phyloP scores from a whole-genome alignment of 2,329 filamentous ascomycete species.

The Thielaviopsis musarum region DNA sequence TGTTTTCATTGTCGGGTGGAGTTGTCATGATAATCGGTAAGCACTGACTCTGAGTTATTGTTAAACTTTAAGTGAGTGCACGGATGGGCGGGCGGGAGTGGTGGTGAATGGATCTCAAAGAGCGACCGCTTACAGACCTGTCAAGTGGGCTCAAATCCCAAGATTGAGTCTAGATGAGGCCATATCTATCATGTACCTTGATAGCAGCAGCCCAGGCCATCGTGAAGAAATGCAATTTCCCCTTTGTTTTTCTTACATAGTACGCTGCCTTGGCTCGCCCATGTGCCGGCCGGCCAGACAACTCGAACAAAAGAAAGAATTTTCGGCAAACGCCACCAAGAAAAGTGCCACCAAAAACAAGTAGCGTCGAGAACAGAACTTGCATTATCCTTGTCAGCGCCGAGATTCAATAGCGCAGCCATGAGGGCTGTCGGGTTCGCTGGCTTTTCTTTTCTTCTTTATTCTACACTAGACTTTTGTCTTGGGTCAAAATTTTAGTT shows the following conservation, averaged over 20 bases:
- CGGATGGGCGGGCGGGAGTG: background rate
- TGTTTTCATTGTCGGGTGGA: no score
- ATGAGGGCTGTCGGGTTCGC: background rate
- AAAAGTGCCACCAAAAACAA: no score
- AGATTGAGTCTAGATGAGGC: background rate
- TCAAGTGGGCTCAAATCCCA: background rate
- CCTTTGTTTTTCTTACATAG: no score
- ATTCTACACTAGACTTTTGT: background rate
- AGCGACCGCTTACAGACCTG: background rate
- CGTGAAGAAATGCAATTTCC: background rate
- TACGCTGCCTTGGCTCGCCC: no score
- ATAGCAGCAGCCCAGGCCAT: background rate
- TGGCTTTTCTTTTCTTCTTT: background rate
- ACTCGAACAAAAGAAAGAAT: no score
- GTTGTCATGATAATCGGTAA: background rate
- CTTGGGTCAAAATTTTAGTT: background rate
- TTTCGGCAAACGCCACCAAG: no score
- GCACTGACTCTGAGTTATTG: background rate
- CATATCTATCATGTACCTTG: background rate
- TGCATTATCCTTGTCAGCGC: background rate
- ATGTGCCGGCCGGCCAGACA: no score
- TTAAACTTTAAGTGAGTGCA: background rate
- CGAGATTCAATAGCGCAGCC: background rate
- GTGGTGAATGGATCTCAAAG: background rate
- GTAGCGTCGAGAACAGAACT: background rate